These are phyloP conservation scores for Xanthoconium purpureum DNA, from an alignment of 768 basidiomycete species.

Conservation along the genomic window DNA sequence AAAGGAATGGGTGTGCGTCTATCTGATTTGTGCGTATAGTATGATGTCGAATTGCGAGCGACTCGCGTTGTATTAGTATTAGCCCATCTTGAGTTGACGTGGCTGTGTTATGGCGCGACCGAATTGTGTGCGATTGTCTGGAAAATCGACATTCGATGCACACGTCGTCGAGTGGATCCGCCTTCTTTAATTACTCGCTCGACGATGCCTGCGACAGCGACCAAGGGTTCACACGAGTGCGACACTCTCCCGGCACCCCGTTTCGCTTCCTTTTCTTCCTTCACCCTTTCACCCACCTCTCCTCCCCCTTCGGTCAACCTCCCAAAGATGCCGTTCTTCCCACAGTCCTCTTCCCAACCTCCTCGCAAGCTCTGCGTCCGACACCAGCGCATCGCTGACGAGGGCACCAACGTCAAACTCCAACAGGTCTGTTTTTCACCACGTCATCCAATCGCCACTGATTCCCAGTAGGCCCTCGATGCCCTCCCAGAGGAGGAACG, in stretches of 20 bases:
- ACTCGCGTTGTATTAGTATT: constrained; percentile 30
- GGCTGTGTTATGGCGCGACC: constrained; percentile 22
- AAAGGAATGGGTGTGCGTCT: constrained; percentile 27
- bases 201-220: constrained; percentile 20
- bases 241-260: constrained; percentile 69
- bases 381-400: constrained; percentile 96
- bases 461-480: constrained; percentile 74
- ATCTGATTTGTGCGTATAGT: constrained; percentile 36
- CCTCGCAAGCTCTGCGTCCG: constrained; percentile 82
- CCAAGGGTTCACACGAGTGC: constrained; percentile 48
- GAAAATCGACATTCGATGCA: not conserved
- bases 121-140: constrained; percentile 28
- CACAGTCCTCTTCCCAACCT: constrained; percentile 24
- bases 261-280: constrained; percentile 33
- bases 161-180: not conserved
- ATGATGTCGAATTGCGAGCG: constrained; percentile 35
- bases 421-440: constrained; percentile 63
- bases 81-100: not conserved
- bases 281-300: constrained; percentile 1
- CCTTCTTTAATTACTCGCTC: not conserved
- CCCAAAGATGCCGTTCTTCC: not conserved
- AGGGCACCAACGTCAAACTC: constrained; percentile 87
- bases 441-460: not conserved
- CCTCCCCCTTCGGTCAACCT: not conserved
- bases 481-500: constrained; percentile 82